Evolutionary conservation across 805 yeast genomes (phyloP), one percentile per base, ranked within the genome.

Genomic region (Metschnikowia cubensis): DNA sequence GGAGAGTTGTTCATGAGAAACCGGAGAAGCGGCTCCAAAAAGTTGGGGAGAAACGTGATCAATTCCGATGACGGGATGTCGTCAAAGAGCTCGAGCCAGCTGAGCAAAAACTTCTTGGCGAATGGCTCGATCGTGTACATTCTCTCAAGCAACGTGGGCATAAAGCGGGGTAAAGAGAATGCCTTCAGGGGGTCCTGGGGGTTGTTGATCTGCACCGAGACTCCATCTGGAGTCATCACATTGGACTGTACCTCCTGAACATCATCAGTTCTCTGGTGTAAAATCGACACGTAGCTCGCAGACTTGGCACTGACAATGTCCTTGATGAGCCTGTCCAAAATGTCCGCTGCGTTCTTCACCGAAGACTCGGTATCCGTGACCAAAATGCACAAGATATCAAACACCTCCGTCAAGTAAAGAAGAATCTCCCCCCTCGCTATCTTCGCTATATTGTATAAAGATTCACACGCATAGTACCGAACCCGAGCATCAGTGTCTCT

Each of bases 401-500:
- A 94, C 1, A 90, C 85, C 68, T 94, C 98, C 68, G 92, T 94
- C 75, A 94, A 94, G 65, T 89, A 91, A 11, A 87, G 73, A 53
- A 94, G 72, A 20, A 94, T 88, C 67, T 94, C 98, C 29, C 98
- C 98, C 58, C 96, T 83, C 3, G 98, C 96, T 18, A 94, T 95
- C 63, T 94, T 94, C 42, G 98, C 96, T 42, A 94, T 91, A 68
- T 94, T 94, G 68, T 94, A 94, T 53, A 94, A 75, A 43, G 96
- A 86, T 63, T 94, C 99, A 70, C 98, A 94, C 0, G 99, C 97
- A 66, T 90, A 94, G 62, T 94, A 94, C 48, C 99, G 77, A 7
- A 94, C 99, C 57, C 96, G 81, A n/a, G 96, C 92, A 65, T 94
- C 97, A 52, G 94, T 96, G 62, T 94, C 99, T 45, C 96, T 92